Base-by-base conservation (phyloP, 192 early-diverging fungal genomes). In the Oehlia diaphana region DNA sequence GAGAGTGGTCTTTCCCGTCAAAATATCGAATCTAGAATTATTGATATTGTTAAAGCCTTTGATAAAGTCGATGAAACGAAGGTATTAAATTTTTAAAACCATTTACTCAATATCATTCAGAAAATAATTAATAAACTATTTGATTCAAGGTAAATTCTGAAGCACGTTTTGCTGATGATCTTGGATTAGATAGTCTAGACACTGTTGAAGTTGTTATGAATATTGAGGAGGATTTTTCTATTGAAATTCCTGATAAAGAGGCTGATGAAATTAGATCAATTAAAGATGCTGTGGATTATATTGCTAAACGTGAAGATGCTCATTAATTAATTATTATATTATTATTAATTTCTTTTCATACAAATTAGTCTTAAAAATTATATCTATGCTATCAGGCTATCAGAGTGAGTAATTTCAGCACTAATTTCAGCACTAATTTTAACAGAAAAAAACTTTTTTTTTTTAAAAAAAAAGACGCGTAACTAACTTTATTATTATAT, bases 161-260 rank as follows among this genome's bases (percentile, higher is more conserved):
- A 71, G 90, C 98, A 19, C 91, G 94, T 83, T 99, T 99, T 85
- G 87, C 91, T 85, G 92, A 92, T 80, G 98, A 98, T 84, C 93
- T 99, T 79, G 95, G 95, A 19, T 87, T 99, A 70, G 98, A 99
- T 86, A 94, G 92, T 83, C 90, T 99, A 76, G 98, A 98, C 87
- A 94, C 96, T 69, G 96, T 99, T 33, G 98, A 99, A 88, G 95
- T 99, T 72, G 96, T 97, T 72, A 98, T 99, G 96, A 97, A 97
- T 75, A 93, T 99, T 79, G 98, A 99, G 87, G 98, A 99, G 83
- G 98, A 99, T 86, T 99, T 99, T 87, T 96, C 94, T 82, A 92
- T 99, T 76, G 98, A 99, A 87, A 94, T 99, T 82, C 92, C 95
- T 71, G 98, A 99, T 82, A 93, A 95, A 85, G 97, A 96, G 79